Percentiles rank a stretch among this genome's conserved stretches.
These are phyloP conservation scores for Aspergillus coremiiformis DNA, from an alignment of 495 filamentous ascomycete species.

Conservation along the genomic window DNA sequence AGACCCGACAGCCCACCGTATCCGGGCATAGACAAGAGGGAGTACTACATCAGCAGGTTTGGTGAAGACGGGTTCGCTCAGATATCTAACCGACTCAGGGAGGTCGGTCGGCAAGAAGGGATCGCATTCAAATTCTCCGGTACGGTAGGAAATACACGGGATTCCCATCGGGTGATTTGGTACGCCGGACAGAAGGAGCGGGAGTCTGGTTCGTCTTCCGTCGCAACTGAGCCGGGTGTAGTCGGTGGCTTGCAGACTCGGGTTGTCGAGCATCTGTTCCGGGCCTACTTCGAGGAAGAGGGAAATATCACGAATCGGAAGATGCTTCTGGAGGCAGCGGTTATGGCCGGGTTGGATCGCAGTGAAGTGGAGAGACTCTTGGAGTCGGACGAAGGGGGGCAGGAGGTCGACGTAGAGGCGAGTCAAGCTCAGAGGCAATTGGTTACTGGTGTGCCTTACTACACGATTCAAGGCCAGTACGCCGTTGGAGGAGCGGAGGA, in stretches of 20 bases:
- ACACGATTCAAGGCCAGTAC: constrained; percentile 57
- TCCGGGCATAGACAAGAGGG: constrained; percentile 48
- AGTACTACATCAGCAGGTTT: constrained; percentile 49
- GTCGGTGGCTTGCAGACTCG: constrained; percentile 47
- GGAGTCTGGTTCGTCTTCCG: constrained; percentile 15
- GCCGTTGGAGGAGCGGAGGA: constrained; percentile 61
- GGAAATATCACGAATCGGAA: constrained; percentile 64
- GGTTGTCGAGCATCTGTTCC: constrained; percentile 63
- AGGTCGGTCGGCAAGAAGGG: constrained; percentile 53
- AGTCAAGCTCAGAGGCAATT: constrained; percentile 46
- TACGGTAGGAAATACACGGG: constrained; percentile 67
- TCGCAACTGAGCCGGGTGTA: constrained; percentile 12
- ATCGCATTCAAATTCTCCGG: constrained; percentile 69
- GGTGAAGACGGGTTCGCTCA: constrained; percentile 48
- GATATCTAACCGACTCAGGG: constrained; percentile 51
- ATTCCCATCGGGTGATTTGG: constrained; percentile 69
- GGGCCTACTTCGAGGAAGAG: constrained; percentile 68
- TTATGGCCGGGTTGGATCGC: constrained; percentile 55
- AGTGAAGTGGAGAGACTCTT: constrained; percentile 56
- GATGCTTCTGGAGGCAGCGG: constrained; percentile 52
- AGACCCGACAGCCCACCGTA: constrained; percentile 54
- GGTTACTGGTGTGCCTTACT: constrained; percentile 69
- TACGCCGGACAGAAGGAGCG: constrained; percentile 53
- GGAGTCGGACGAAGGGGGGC: constrained; percentile 52
- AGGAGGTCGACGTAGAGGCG: constrained; percentile 66